phyloP scores from a whole-genome alignment of 2,329 filamentous ascomycete species.

The Talaromyces sp. region DNA sequence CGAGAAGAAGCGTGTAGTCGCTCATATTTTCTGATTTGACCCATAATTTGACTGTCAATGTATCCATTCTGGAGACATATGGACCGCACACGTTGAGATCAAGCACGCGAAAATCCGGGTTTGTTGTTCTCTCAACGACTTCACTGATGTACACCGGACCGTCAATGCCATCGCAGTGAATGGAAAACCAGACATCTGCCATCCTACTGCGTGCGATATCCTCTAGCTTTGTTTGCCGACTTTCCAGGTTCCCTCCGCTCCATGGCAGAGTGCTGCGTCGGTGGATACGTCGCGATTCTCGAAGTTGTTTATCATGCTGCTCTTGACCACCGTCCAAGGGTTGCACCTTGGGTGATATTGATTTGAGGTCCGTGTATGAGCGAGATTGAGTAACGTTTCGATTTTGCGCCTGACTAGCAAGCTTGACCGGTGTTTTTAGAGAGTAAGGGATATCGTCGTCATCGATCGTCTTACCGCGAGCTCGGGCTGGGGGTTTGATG shows the following conservation, averaged over 20 bases:
- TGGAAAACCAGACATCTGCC: constrained; percentile 84
- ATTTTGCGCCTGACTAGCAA: constrained; percentile 53
- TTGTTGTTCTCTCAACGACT: constrained; percentile 73
- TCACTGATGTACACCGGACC: constrained; percentile 92
- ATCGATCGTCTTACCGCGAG: constrained; percentile 65
- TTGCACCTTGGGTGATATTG: constrained; percentile 24
- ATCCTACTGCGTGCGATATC: constrained; percentile 68
- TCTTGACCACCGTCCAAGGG: constrained; percentile 24
- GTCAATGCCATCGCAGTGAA: constrained; percentile 65
- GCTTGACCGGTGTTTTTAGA: constrained; percentile 66
- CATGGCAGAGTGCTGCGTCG: constrained; percentile 64
- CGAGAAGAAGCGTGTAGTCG: constrained; percentile 64
- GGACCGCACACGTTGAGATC: constrained; percentile 67
- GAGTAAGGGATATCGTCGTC: constrained; percentile 70
- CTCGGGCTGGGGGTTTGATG: constrained; percentile 57
- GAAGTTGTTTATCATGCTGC: constrained; percentile 23
- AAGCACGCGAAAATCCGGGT: constrained; percentile 86
- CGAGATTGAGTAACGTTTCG: constrained; percentile 56
- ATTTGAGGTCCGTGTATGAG: constrained; percentile 56
- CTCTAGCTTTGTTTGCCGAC: constrained; percentile 73
- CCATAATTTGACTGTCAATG: constrained; percentile 72
- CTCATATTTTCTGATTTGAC: constrained; percentile 56
- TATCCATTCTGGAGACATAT: constrained; percentile 63
- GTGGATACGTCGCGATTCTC: constrained; percentile 33
- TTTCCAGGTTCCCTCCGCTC: constrained; percentile 58